Percentiles rank a stretch among this genome's conserved stretches.
These are phyloP conservation scores for Polymyxa betae DNA, from an alignment of 208 protist species.

Conservation along the genomic window DNA sequence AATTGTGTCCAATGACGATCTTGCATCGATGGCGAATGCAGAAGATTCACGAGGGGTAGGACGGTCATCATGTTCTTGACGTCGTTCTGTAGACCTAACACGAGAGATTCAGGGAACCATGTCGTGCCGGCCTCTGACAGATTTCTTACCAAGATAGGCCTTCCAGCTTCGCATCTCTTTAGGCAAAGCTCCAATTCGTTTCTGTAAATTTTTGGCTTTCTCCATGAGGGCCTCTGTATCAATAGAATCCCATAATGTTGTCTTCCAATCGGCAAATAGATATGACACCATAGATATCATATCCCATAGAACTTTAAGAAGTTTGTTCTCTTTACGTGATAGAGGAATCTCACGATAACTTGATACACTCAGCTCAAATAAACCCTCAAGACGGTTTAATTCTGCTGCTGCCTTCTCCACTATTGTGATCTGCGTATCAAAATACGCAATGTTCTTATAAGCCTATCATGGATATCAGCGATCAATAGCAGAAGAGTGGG, in stretches of 20 bases:
- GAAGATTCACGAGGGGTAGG: slow-evolving; percentile 69
- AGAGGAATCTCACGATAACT: slow-evolving; percentile 66
- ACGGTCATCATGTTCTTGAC: slow-evolving; percentile 67
- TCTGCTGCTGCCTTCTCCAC: slow-evolving; percentile 73
- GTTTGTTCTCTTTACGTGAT: slow-evolving; percentile 68
- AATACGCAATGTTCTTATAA: slow-evolving; percentile 54
- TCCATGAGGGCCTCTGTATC: slow-evolving; percentile 87
- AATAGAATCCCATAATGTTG: slow-evolving; percentile 72
- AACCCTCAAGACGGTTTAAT: slow-evolving; percentile 86
- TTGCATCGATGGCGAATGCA: slow-evolving; percentile 85
- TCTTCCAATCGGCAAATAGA: slow-evolving; percentile 74
- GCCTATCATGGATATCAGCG: neutral
- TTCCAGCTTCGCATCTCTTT: slow-evolving; percentile 88
- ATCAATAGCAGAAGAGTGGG: too few species aligned
- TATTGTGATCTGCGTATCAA: slow-evolving; percentile 55
- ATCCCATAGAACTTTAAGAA: slow-evolving; percentile 78
- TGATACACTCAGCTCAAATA: slow-evolving; percentile 87
- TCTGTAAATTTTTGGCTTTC: slow-evolving; percentile 74
- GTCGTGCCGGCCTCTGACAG: neutral
- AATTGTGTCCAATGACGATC: slow-evolving; percentile 92
- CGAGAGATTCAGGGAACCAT: neutral
- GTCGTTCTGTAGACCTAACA: slow-evolving; percentile 60
- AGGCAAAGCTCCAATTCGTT: slow-evolving; percentile 69
- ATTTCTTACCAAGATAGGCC: slow-evolving; percentile 17
- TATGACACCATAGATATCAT: slow-evolving; percentile 67